These are phyloP conservation scores for Akanthomyces uredinophilus DNA, from an alignment of 2,329 filamentous ascomycete genomes.

Conservation along the genomic window DNA sequence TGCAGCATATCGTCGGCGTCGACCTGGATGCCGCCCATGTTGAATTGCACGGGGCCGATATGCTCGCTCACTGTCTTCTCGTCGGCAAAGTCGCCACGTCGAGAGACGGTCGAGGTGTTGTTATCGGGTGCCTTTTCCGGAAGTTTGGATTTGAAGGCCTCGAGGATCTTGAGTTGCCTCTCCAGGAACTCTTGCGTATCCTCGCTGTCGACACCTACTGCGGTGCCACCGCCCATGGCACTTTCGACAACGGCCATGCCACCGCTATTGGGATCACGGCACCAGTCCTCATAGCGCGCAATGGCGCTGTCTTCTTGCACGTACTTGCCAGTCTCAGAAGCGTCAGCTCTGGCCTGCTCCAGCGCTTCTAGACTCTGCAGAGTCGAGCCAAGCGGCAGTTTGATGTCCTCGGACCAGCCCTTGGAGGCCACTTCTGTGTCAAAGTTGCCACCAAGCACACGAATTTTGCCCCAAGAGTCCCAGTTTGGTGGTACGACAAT, in stretches of 20 bases:
- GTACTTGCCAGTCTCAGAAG: conserved; percentile 20
- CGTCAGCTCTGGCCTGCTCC: conserved; percentile 21
- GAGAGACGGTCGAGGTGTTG: conserved; percentile 20
- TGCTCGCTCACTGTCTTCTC: conserved; percentile 63
- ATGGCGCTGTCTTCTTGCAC: conserved; percentile 49
- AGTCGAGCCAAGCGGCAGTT: conserved; percentile 41
- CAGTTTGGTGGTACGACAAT: conserved; percentile 93
- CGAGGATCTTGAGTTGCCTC: conserved; percentile 70
- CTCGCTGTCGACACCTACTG: conserved; percentile 35
- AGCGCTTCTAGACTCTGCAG: conserved; percentile 18
- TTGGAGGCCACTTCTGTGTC: conserved; percentile 82
- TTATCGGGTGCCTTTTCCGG: conserved; percentile 38
- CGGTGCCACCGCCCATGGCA: conserved; percentile 32
- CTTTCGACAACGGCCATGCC: conserved; percentile 39
- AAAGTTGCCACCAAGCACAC: conserved; percentile 84
- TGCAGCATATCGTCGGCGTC: conserved; percentile 92
- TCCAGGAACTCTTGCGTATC: conserved; percentile 75
- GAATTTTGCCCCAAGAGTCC: conserved; percentile 98
- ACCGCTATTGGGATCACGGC: conserved; percentile 67
- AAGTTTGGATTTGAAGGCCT: conserved; percentile 53
- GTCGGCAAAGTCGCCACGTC: conserved; percentile 31
- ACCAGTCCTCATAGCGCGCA: conserved; percentile 70
- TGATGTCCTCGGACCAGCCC: conserved; percentile 81
- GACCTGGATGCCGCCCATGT: conserved; percentile 91
- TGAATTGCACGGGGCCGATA: conserved; percentile 93